Conservation (phyloP, 345 rosid species). For the Syzygium aqueum region DNA sequence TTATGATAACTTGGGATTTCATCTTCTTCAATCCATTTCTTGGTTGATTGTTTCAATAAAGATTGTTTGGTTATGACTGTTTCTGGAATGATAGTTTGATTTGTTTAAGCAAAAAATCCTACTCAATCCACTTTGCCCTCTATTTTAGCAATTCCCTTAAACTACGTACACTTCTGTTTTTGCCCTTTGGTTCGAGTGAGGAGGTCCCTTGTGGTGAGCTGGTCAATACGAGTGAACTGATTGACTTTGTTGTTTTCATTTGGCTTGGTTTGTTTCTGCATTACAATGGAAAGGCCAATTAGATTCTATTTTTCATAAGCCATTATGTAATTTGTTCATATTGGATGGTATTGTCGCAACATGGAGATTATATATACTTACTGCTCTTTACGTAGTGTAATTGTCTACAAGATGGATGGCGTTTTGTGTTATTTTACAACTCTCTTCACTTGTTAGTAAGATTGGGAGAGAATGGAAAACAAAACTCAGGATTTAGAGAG, state of each 20-base stretch:
- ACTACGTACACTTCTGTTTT: too few species aligned
- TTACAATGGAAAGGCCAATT: neutral
- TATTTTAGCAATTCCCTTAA: too few species aligned
- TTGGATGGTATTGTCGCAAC: neutral
- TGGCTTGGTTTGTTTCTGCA: neutral
- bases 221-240: slow-evolving; percentile 41
- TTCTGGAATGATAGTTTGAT: too few species aligned
- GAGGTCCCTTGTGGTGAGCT: slow-evolving; percentile 76
- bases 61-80: too few species aligned
- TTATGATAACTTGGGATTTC: too few species aligned
- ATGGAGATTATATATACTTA: neutral
- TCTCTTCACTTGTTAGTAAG: neutral
- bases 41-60: too few species aligned
- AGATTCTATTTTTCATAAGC: too few species aligned
- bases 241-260: neutral
- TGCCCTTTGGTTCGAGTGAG: slow-evolving; percentile 37
- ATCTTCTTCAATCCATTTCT: too few species aligned
- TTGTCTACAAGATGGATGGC: neutral
- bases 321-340: neutral
- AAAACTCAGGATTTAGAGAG: neutral
- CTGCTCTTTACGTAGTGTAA: neutral
- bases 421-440: neutral
- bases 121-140: too few species aligned
- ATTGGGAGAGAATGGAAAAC: neutral
- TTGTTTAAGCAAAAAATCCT: too few species aligned